Evolutionary conservation across 2,329 filamentous ascomycete genomes (phyloP), one percentile per base, ranked within the genome.

Genomic region (Calonectria hawksworthii): DNA sequence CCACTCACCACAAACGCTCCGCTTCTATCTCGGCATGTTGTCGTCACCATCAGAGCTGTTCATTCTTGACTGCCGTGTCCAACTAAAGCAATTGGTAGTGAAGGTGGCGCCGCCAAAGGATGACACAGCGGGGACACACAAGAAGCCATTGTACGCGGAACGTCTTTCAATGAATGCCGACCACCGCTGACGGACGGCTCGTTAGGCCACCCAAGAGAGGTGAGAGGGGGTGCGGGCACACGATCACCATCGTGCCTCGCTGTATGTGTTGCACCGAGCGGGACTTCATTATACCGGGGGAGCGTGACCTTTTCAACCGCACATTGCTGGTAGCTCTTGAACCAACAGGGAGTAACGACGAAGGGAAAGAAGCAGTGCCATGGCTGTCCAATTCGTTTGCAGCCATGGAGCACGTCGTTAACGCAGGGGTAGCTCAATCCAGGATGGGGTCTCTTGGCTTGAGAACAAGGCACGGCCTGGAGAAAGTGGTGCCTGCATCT

Each of bases 121-220:
- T 68, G 65, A 51, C 34, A 41, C 34, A 26, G 56, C 23, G 56
- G 34, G 56, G 34, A 41, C 56, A 21, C 13, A 34, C 14, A 26
- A 10, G 2, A 38, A 10, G 36, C 8, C 68, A 67, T 47, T 47
- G 72, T 68, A 52, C 63, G 70, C 63, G 64, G 30, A 73, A 73
- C 64, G 52, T 47, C 69, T 75, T 64, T 72, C 51, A 72, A 30
- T 41, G 34, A 69, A 64, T 41, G 44, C 21, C 32, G 28, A 65
- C 36, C 56, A 72, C 61, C 50, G 76, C 34, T 68, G 72, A 34
- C 30, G 16, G 36, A 54, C 65, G 61, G 61, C 38, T 64, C 68
- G 75, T 80, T 79, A 77, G 76, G 38, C 68, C 78, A 71, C 70
- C 68, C 75, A 65, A 16, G 56, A 21, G 52, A 13, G 30, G 47